Conservation (phyloP, 192 early-diverging fungal genomes). For the Borealophlyctis nickersoniae region DNA sequence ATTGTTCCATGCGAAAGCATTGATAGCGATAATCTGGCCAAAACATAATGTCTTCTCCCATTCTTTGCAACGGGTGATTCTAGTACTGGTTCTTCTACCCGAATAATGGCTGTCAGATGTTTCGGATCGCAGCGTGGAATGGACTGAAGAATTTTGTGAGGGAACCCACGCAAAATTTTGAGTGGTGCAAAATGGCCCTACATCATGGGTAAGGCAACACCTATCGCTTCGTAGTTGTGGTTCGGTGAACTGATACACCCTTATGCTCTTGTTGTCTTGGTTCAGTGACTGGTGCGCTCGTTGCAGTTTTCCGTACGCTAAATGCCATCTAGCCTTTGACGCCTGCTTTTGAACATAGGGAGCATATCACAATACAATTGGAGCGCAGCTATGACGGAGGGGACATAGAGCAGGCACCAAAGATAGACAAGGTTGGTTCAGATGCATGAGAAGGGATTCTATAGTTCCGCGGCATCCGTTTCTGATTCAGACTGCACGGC, state of each 20-base stretch:
- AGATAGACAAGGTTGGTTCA: too few species aligned
- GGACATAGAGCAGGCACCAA: constrained; percentile 2
- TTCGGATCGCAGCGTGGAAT: constrained; percentile 26
- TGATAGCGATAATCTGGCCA: background rate
- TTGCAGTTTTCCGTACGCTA: too few species aligned
- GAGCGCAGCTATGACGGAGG: constrained; percentile 10
- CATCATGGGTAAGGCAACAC: constrained; percentile 15
- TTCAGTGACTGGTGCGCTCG: too few species aligned
- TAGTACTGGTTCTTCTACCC: constrained; percentile 35
- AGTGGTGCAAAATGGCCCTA: constrained; percentile 28
- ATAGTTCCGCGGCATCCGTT: too few species aligned
- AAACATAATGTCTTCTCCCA: background rate
- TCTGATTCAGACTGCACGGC: too few species aligned
- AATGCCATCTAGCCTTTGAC: too few species aligned
- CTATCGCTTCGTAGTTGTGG: background rate
- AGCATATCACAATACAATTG: constrained; percentile 33
- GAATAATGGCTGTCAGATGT: constrained; percentile 30
- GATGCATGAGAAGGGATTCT: background rate
- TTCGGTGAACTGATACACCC: too few species aligned
- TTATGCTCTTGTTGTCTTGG: too few species aligned
- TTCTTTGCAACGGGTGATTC: too few species aligned
- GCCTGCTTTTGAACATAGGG: too few species aligned
- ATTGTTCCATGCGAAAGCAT: background rate
- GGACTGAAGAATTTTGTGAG: constrained; percentile 23
- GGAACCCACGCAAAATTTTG: constrained; percentile 25